These are phyloP conservation scores for Fremontodendron californicum DNA, from an alignment of 345 rosid species.

Conservation along the genomic window DNA sequence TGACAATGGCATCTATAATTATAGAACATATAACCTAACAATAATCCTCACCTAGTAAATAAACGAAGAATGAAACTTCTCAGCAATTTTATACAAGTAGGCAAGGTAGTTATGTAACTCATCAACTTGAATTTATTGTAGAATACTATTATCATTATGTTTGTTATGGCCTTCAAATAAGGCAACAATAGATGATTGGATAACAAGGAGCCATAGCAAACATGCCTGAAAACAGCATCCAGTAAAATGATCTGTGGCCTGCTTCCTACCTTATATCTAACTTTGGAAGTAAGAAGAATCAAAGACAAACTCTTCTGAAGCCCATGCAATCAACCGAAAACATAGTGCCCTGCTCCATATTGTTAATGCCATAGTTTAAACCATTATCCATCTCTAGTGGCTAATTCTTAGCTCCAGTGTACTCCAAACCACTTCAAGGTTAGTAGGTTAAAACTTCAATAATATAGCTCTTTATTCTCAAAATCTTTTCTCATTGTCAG, in stretches of 20 bases:
- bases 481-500: not conserved
- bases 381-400: conserved; percentile 3
- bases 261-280: not conserved
- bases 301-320: not conserved
- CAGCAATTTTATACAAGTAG: not conserved
- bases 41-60: not conserved
- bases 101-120: not conserved
- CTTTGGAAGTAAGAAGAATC: not conserved
- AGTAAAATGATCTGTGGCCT: not conserved
- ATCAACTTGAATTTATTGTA: not conserved
- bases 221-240: not conserved
- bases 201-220: not conserved
- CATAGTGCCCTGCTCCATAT: not conserved
- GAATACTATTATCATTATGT: not conserved
- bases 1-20: not conserved
- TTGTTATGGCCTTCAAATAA: conserved; percentile 8
- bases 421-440: not conserved
- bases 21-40: not conserved
- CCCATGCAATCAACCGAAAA: not conserved
- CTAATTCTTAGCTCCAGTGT: not conserved
- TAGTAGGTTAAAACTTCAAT: not conserved
- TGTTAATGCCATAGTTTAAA: not conserved
- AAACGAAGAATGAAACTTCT: not conserved
- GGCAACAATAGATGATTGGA: not conserved
- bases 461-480: not conserved